Evolutionary conservation across 805 yeast genomes (phyloP).

Genomic region (Zygosaccharomyces kombuchaensis): DNA sequence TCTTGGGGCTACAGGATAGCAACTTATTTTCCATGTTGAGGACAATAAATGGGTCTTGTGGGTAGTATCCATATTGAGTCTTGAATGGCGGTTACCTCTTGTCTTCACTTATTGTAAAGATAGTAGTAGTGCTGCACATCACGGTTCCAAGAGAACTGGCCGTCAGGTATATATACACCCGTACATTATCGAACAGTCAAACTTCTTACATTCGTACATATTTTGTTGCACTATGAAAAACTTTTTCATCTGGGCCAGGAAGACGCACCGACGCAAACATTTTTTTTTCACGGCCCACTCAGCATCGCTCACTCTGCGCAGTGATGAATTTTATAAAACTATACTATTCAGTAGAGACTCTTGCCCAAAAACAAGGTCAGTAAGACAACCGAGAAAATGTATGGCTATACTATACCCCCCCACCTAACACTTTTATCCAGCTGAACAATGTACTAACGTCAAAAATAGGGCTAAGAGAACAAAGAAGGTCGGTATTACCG

Average conservation of each 20-base stretch:
- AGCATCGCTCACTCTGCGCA: background rate
- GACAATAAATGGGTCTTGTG: background rate
- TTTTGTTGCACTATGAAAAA: background rate
- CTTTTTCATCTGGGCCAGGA: background rate
- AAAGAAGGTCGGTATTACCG: constrained; percentile 99
- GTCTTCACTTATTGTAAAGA: too few relatives aligned
- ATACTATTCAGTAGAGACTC: background rate
- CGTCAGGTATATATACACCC: too few relatives aligned
- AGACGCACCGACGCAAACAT: constrained; percentile 2
- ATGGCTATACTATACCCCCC: background rate
- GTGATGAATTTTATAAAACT: constrained; percentile 4
- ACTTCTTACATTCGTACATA: background rate
- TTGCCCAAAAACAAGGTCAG: background rate
- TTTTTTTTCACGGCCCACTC: constrained; percentile 2
- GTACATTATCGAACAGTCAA: background rate
- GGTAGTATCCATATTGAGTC: background rate
- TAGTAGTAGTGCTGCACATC: too few relatives aligned
- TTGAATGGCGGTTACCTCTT: constrained; percentile 1
- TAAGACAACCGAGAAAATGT: constrained; percentile 7
- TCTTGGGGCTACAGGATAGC: background rate
- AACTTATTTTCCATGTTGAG: background rate
- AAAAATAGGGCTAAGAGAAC: constrained; percentile 95
- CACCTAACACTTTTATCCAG: background rate
- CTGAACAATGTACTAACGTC: constrained; percentile 11
- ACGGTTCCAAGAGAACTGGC: too few relatives aligned